Percentiles rank a stretch among this genome's conserved stretches.
Evolutionary conservation across 208 protist genomes (phyloP).

Genomic region (Wallacemonas rigidus): DNA sequence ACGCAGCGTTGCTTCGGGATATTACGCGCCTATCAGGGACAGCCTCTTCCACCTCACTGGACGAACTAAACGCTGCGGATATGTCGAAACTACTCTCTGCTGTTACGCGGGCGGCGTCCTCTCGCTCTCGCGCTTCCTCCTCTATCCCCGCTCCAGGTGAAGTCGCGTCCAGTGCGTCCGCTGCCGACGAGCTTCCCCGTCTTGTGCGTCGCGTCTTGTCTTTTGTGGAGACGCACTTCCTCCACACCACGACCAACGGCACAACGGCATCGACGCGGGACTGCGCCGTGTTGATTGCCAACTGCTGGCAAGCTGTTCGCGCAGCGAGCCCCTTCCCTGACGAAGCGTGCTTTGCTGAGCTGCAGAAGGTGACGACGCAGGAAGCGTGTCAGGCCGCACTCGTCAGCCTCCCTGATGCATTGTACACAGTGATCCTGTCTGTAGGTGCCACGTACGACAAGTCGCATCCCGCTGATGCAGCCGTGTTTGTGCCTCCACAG

Average conservation of each 20-base stretch:
- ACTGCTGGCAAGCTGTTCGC: slow-evolving; percentile 7
- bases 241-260: not conserved
- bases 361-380: not conserved
- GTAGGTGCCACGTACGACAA: not conserved
- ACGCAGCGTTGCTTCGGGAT: not conserved
- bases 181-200: not conserved
- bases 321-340: not conserved
- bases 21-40: not conserved
- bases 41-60: not conserved
- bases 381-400: not conserved
- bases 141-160: not conserved
- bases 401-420: not conserved
- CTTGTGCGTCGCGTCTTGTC: not conserved
- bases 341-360: not conserved
- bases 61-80: not conserved
- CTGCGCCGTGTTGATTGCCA: slow-evolving; percentile 3
- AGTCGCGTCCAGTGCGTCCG: not conserved
- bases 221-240: not conserved
- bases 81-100: not conserved
- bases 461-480: not conserved
- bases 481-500: not conserved
- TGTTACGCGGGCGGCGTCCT: not conserved
- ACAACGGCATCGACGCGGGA: not conserved
- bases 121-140: not conserved
- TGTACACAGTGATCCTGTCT: not conserved